Base-by-base conservation (phyloP, 1,139 yeast species). In the Yamadazyma triangularis region DNA sequence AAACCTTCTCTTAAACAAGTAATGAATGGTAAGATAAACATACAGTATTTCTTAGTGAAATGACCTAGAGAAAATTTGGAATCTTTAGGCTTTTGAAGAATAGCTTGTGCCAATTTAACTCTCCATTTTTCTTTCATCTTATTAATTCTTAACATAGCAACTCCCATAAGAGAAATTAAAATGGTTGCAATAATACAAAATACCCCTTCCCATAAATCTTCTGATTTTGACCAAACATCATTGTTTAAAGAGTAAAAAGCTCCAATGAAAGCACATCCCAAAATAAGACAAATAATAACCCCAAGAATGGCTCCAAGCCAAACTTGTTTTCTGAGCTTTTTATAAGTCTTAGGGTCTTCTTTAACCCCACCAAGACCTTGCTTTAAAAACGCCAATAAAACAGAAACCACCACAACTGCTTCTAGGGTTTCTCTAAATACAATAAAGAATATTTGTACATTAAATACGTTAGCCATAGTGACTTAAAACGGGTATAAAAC, bases 111-210 rank as follows among this genome's bases (percentile, higher is more conserved):
- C 49, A 89, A 72, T 63, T 89, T 89, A 43, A 86, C 70, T 65
- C 95, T 79, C 87, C 95, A 89, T 60, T 88, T 89, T 48, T 79
- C 91, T 58, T 85, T 80, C 79, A 89, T 73, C 64, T 88, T 89
- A 58, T 89, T 87, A 53, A 89, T 73, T 54, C 96, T 74, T 48
- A 89, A 72, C 82, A 89, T 84, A 50, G 95, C 93, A 45, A 89
- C 64, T 31, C 97, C 96, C 96, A 89, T 88, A 29, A 79, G 48
- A 3, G 96, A 78, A 40, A 89, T 89, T 54, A 89, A 74, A 15
- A 84, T 66, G 0, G 93, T 74, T 2, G 97, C 96, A 47, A 89
- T 71, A 21, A 88, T 63, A 53, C 88, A 81, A 50, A 89, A 78
- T 23, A 82, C 71, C 53, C 96, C 96, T 64, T 89, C 97, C 86